phyloP scores from a whole-genome alignment of 345 rosid genomes.

The Hibiscus mutabilis region DNA sequence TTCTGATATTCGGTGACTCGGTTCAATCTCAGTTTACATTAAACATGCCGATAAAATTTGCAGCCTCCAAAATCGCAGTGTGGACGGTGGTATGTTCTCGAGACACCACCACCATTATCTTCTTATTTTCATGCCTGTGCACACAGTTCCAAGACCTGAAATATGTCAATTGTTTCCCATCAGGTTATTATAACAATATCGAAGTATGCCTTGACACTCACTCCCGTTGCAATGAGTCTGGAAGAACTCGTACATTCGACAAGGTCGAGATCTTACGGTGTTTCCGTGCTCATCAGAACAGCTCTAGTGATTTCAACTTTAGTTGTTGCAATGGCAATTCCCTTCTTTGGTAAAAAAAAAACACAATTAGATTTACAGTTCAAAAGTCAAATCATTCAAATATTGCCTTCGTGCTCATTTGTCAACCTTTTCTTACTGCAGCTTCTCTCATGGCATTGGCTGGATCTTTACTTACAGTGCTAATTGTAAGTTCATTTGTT shows the following conservation, averaged over 20 bases:
- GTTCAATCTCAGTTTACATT: slow-evolving; percentile 68
- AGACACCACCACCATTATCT: background rate
- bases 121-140: too few species aligned
- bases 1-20: slow-evolving; percentile 63
- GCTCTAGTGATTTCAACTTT: slow-evolving; percentile 51
- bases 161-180: background rate
- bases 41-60: slow-evolving; percentile 64
- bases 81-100: background rate
- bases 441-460: slow-evolving; percentile 60
- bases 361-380: background rate
- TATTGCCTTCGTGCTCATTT: background rate
- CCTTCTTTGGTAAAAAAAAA: slow-evolving; percentile 53
- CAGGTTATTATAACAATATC: slow-evolving; percentile 72
- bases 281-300: slow-evolving; percentile 53
- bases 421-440: slow-evolving; percentile 24
- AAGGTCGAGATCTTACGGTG: slow-evolving; percentile 33
- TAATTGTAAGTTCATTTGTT: slow-evolving; percentile 40
- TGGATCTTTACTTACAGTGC: slow-evolving; percentile 77
- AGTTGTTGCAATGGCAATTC: slow-evolving; percentile 59
- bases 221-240: slow-evolving; percentile 60
- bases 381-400: background rate
- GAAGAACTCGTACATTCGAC: slow-evolving; percentile 67
- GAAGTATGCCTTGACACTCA: slow-evolving; percentile 68
- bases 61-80: background rate
- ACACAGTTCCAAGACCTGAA: too few species aligned